Conservation (phyloP, 352 stramenopile species). For the Globisporangium cystogenes region DNA sequence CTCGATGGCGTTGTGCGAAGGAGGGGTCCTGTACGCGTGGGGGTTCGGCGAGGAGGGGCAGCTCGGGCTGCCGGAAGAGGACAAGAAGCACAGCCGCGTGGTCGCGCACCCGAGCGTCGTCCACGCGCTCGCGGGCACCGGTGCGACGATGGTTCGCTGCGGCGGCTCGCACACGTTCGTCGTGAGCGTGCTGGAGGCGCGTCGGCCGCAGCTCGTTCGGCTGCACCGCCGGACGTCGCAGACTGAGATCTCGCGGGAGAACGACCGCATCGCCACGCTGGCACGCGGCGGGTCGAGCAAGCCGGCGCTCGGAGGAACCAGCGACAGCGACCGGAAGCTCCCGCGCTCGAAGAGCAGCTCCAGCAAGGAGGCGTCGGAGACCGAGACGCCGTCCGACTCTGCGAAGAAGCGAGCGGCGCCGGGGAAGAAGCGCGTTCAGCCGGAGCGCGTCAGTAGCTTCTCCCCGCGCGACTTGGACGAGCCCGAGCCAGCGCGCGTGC, state of each 20-base stretch:
- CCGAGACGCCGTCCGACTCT: not conserved
- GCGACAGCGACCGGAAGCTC: not conserved
- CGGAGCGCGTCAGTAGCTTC: not conserved
- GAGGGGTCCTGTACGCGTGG: constrained; percentile 51
- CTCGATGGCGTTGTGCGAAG: constrained; percentile 55
- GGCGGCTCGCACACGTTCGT: constrained; percentile 61
- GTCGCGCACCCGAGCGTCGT: constrained; percentile 41
- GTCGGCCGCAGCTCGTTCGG: constrained; percentile 33
- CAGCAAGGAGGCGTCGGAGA: not conserved
- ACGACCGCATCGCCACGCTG: constrained; percentile 12
- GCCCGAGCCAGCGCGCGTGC: not conserved
- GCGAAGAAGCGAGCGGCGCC: constrained; percentile 2
- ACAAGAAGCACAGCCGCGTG: constrained; percentile 31
- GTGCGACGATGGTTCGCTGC: constrained; percentile 46
- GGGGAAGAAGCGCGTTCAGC: constrained; percentile 4
- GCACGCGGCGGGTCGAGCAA: not conserved
- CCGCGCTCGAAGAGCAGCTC: not conserved
- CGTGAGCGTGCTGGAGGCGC: constrained; percentile 55
- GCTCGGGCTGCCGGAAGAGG: constrained; percentile 41
- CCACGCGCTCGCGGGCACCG: constrained; percentile 44
- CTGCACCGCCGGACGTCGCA: constrained; percentile 30
- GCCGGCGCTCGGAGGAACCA: not conserved
- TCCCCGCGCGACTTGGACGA: not conserved
- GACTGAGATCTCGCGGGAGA: constrained; percentile 23
- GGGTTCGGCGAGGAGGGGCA: constrained; percentile 73